Conservation (phyloP, 345 rosid genomes). For the Heritiera littoralis region DNA sequence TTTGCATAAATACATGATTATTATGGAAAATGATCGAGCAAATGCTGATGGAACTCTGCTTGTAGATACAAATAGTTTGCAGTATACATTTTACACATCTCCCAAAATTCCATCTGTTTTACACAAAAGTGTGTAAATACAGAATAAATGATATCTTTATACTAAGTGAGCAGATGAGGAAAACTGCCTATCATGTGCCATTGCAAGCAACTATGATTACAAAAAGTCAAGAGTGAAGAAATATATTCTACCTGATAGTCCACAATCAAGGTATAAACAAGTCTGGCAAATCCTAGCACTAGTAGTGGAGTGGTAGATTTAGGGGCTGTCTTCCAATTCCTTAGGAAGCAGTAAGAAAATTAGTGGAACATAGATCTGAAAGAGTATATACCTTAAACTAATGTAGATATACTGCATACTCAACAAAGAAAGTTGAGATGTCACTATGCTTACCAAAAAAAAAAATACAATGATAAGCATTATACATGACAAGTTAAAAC, state of each 20-base stretch:
- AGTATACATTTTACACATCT: neutral
- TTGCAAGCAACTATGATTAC: neutral
- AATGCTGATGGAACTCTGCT: neutral
- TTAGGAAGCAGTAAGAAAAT: slow-evolving; percentile 24
- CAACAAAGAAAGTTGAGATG: neutral
- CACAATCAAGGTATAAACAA: slow-evolving; percentile 65
- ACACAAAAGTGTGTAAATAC: neutral
- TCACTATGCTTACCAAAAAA: neutral
- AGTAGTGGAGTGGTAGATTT: slow-evolving; percentile 64
- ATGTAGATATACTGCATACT: neutral
- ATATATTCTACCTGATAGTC: slow-evolving; percentile 76
- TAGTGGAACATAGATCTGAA: neutral
- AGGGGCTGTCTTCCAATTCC: slow-evolving; percentile 63
- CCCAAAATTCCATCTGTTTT: neutral
- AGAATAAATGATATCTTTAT: neutral
- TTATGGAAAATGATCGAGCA: neutral
- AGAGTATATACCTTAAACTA: neutral
- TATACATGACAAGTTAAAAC: neutral
- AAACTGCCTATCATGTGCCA: neutral
- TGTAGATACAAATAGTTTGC: neutral
- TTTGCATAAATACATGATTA: neutral
- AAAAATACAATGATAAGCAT: neutral
- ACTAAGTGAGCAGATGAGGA: neutral
- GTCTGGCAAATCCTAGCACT: slow-evolving; percentile 72
- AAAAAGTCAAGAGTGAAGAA: slow-evolving; percentile 1